Base-by-base conservation (phyloP, 768 basidiomycete genomes). In the Collybia sp. region DNA sequence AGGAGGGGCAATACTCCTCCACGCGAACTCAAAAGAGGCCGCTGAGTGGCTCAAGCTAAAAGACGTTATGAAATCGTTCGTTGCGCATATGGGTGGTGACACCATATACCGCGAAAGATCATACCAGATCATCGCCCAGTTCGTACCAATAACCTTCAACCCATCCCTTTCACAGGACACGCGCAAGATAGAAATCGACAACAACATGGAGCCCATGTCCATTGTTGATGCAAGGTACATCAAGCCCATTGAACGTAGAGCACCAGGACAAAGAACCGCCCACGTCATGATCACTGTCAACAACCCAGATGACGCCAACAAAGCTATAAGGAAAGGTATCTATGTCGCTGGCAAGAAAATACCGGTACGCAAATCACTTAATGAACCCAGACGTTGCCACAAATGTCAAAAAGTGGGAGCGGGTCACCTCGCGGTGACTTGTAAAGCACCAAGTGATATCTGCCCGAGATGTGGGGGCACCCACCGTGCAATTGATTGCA, bases 181-280 rank as follows among this genome's bases (percentile, higher is more conserved):
- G 6, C 13, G 37, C 1, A n/a, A 5, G 6, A 32, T 58, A 0
- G 61, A 65, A 32, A 12, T 40, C 0, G 48, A 48, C n/a, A 61
- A 52, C 30, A 35, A 36, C 16, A 32, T 61, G 0, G 19, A 19
- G 3, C 1, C 19, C 0, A 46, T 47, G 0, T 18, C 36, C 4
- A 51, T 67, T 1, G 19, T 30, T 0, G n/a, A 17, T 3, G 57
- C 56, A 1, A 43, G 50, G 6, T 70, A 50, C 54, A 58, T 67
- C 13, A 66, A 67, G 34, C 52, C 59, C 0, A 15, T 45, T 0
- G 48, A 54, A 11, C 17, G 43, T 1, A 48, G 61, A 1, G 6
- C 12, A 0, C 16, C 15, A 8, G 40, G 36, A 0, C 68, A 67
- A 43, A 42, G 37, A 3, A 44, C 47, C 0, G 62, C 62, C 0